Evolutionary conservation across 2,329 filamentous ascomycete genomes (phyloP), one percentile per base, ranked within the genome.

Genomic region (Biscogniauxia sp.): DNA sequence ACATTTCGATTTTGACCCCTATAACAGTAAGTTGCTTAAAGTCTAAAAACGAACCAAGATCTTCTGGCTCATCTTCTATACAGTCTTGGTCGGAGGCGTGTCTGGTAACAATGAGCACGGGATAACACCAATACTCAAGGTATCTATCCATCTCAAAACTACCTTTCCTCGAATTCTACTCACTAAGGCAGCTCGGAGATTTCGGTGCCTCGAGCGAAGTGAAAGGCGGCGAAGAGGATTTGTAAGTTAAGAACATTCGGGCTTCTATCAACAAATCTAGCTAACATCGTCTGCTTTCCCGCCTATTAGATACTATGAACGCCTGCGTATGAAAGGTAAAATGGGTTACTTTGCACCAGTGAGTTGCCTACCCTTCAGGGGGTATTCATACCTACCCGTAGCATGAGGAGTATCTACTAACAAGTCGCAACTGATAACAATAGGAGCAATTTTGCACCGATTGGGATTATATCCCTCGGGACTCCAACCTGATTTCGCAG

Each of bases 1-100:
- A 5, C 65, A 69, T 62, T 68, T 69, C 23, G 65, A 69, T 23
- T 23, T 69, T 2, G 64, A 69, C 25, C 61, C 65, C 1, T 58
- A 11, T 50, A 65, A 68, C 41, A 61, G 66, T 68, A 62, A 8
- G 61, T 56, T 37, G 26, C 55, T 11, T 9, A 11, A 9, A 1
- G 19, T 19, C 53, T 9, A 15, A 1, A 17, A 5, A 15, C 15
- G 3, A 13, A 23, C 17, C 11, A 17, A 15, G 5, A 45, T 45
- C 9, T 15, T 45, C 15, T 17, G 3, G 49, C 23, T 41, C 11
- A 9, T 19, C 19, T 32, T n/a, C 20, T 15, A 19, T 51, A n/a
- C 28, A 66, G 62, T 64, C 9, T 66, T 67, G 5, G 25, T 67
- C 15, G 61, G 61, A 20, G 59, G 58, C 8, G 13, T 63, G 5